Base-by-base conservation (phyloP, 306 rosid species). In the Biancaea sappan region DNA sequence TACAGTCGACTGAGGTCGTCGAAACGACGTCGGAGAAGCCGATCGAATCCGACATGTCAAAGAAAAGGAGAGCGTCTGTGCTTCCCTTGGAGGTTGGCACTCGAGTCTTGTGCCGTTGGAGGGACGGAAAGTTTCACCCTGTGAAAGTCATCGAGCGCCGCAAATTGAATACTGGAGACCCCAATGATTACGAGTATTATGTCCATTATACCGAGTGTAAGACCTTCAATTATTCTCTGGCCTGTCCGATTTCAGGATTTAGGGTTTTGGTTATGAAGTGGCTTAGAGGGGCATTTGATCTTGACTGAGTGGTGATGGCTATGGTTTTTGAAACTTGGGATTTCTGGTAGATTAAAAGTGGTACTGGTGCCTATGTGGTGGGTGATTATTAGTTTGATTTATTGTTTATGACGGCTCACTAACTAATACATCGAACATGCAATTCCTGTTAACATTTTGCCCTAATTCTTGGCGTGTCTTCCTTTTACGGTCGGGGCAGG, bases 181-280 rank as follows among this genome's bases (percentile, higher is more conserved):
- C 75, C 63, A 88, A 66, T 68, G 97, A 94, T 61, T 94, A 90
- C 79, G 98, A 94, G 87, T 94, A 91, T 69, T 94, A 94, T 76
- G 98, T 94, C 40, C 98, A 94, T 66, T 94, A 94, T 79, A 91
- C 97, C 13, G 97, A 91, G 84, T 91, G 98, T 94, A 87, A 77
- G 89, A 35, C 72, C 61, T 82, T 22, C 46, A 4, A 8, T 66
- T 26, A 35, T 7, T 21, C 0, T 75, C 47, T 26, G 50, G 35
- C 26, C 41, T 38, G 66, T 69, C 25, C 48, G 25, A 37, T 67
- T 83, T 73, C 6, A 16, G 38, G 52, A 35, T 2, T 50, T 69
- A 63, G 74, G 89, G 86, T 81, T 86, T 69, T 26, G 63, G 25
- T 25, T 78, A 16, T 51, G 76, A 53, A 11, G n/a, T 62, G 69